Evolutionary conservation across 148 eudicot species (phyloP).

Genomic region (Selenicereus undatus): DNA sequence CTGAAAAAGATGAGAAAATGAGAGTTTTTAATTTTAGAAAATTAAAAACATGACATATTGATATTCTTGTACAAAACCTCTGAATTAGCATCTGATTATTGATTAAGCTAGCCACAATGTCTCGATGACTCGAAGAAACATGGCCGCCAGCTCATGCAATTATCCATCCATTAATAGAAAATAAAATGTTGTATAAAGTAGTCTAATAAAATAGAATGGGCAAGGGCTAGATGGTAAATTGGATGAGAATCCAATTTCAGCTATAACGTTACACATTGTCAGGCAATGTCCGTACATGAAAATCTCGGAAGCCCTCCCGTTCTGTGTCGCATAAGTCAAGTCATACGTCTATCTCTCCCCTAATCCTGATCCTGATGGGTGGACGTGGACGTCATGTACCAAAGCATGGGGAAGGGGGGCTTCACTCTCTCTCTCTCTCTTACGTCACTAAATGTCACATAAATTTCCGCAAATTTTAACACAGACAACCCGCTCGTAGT

Average conservation of each 20-base stretch:
- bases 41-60: too few relatives aligned
- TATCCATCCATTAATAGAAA: too few relatives aligned
- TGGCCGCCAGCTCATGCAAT: too few relatives aligned
- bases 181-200: too few relatives aligned
- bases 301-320: neutral
- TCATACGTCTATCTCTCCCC: neutral
- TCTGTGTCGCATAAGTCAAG: neutral
- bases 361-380: neutral
- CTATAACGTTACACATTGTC: neutral
- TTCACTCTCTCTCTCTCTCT: neutral
- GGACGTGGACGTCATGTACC: neutral
- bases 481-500: too few relatives aligned
- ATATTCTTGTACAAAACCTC: too few relatives aligned
- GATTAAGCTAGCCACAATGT: too few relatives aligned
- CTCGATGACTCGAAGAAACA: too few relatives aligned
- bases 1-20: too few relatives aligned
- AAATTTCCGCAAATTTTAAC: neutral
- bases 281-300: neutral
- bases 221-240: neutral
- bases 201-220: neutral
- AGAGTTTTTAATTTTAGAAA: too few relatives aligned
- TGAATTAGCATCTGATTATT: too few relatives aligned
- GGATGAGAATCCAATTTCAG: neutral
- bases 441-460: neutral
- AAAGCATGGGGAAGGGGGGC: neutral